Percentiles rank a stretch among this genome's conserved stretches.
Evolutionary conservation across 2,329 filamentous ascomycete species (phyloP).

Genomic region (Arachnomyces sp.): DNA sequence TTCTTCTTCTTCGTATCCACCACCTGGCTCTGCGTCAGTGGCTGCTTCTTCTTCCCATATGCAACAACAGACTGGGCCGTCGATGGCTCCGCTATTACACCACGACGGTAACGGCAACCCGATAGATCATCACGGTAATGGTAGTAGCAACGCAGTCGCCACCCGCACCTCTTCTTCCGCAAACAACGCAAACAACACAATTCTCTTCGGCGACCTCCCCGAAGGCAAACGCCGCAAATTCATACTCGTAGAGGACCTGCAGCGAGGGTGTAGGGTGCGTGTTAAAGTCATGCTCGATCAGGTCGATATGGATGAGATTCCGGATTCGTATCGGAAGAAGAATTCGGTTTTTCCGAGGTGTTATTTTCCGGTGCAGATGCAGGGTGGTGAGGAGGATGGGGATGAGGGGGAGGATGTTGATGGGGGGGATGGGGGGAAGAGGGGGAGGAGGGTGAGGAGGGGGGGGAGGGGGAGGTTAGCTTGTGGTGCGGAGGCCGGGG

Average conservation of each 20-base stretch:
- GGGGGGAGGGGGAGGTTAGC: too few species aligned
- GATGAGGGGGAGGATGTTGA: conserved; percentile 29
- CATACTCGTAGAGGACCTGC: conserved; percentile 85
- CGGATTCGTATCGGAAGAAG: conserved; percentile 76
- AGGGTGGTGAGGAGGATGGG: conserved; percentile 25
- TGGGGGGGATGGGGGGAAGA: conserved; percentile 54
- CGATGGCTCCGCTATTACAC: conserved; percentile 56
- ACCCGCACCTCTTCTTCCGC: conserved; percentile 22
- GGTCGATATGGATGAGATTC: conserved; percentile 91
- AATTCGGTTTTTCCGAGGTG: conserved; percentile 79
- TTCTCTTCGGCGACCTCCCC: conserved; percentile 79
- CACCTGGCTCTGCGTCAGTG: conserved; percentile 42
- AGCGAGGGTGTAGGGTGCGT: conserved; percentile 69
- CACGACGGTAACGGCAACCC: too few species aligned
- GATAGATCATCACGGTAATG: too few species aligned
- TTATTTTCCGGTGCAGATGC: conserved; percentile 81
- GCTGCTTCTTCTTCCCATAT: conserved; percentile 23
- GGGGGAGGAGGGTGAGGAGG: conserved; percentile 35
- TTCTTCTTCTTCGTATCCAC: too few species aligned
- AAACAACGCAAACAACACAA: conserved; percentile 27
- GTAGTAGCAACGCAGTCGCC: conserved; percentile 25
- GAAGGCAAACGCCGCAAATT: conserved; percentile 92
- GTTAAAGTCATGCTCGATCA: conserved; percentile 89
- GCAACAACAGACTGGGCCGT: conserved; percentile 43
- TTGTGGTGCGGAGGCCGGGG: too few species aligned